phyloP scores from a whole-genome alignment of 306 rosid species.

The Cercis canadensis region DNA sequence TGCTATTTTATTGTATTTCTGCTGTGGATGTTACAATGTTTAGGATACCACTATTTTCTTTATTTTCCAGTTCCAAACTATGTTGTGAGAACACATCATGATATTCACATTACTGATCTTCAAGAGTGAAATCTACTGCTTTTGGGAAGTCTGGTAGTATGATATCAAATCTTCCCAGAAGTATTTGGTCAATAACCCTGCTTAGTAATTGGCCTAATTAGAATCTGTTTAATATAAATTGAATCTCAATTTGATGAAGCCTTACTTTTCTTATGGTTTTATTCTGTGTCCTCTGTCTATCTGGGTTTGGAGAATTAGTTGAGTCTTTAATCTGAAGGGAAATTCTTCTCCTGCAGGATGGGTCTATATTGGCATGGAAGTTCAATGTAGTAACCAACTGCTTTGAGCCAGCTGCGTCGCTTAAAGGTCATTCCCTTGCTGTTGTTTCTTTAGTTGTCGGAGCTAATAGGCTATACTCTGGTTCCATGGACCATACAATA shows the following conservation, averaged over 20 bases:
- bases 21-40: background rate
- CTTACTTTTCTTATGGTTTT: no score
- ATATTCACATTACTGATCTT: background rate
- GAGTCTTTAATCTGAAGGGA: conserved; percentile 28
- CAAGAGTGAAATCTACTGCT: background rate
- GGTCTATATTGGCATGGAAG: conserved; percentile 88
- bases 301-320: background rate
- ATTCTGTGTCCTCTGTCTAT: background rate
- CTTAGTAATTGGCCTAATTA: background rate
- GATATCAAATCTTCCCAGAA: background rate
- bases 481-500: conserved; percentile 93
- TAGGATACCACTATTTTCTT: background rate
- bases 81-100: background rate
- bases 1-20: background rate
- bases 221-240: background rate
- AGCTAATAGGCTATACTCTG: conserved; percentile 94
- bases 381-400: conserved; percentile 73
- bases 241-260: no score
- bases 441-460: conserved; percentile 96
- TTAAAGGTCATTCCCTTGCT: conserved; percentile 72
- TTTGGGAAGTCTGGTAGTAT: background rate
- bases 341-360: conserved; percentile 67
- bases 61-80: background rate
- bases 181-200: conserved; percentile 1
- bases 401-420: conserved; percentile 92